Evolutionary conservation across 73 alveolate genomes (phyloP), one percentile per base, ranked within the genome.

Genomic region (Diophrys appendiculata): DNA sequence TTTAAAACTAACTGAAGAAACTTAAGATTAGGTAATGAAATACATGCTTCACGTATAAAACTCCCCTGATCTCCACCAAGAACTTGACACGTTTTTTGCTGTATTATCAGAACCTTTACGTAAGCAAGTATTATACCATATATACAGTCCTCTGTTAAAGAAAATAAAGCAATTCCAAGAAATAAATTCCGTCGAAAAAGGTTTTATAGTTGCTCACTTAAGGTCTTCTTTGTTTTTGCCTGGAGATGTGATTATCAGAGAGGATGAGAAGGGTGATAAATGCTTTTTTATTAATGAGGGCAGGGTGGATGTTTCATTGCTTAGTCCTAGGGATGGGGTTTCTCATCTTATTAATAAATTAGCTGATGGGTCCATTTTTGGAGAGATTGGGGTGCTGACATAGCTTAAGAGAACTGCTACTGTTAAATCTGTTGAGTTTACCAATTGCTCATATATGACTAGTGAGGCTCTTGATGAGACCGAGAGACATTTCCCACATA

Each of bases 331-430:
- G 65, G 31, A 29, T 29, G 35, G 31, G 33, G 1, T 24, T 29
- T 22, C 30, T 29, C 26, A 28, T 33, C 23, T 29, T 29, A 60
- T 2, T n/a, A 56, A 75, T 53, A 26, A n/a, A 31, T 24, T 56
- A 29, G 30, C 31, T 32, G 79, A 72, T 26, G 86, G 87, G 23
- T 14, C 23, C 29, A 26, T 86, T 43, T 86, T 86, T 80, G 93
- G 93, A 8, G 93, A 86, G 74, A 74, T 86, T 0, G 84, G 88
- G 24, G 28, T 86, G 29, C 81, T 86, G 23, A 79, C 87, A 8
- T 54, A 72, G 35, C 76, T 79, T 1, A 78, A 79, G 65, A 29
- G 93, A 29, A 80, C 94, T 1, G 83, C 87, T 0, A 54, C 88
- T 18, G 72, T 87, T 28, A 80, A 71, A 34, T 76, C 89, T 0